A percentile compares a stretch with the other conserved stretches of the same genome.
These are phyloP conservation scores for Hemerocallis citrina DNA, from an alignment of 106 monocot species.

Conservation along the genomic window DNA sequence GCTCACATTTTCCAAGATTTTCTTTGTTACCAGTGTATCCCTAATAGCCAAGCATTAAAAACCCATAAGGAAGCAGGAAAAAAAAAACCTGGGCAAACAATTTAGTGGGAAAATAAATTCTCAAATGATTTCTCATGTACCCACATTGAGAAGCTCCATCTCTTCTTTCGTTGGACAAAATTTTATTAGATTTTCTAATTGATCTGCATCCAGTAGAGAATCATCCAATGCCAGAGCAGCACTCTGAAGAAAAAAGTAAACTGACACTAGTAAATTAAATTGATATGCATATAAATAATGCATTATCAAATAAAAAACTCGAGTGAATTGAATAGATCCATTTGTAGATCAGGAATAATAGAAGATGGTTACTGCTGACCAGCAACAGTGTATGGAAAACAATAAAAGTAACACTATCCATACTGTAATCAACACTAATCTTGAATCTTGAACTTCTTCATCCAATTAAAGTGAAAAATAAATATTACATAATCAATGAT, in stretches of 20 bases:
- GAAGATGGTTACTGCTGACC: too few relatives aligned
- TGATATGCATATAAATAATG: neutral
- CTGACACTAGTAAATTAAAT: neutral
- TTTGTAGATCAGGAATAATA: neutral
- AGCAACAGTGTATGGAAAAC: too few relatives aligned
- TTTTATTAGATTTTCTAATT: slow-evolving; percentile 26
- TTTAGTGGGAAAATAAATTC: too few relatives aligned
- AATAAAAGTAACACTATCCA: too few relatives aligned
- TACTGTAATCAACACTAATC: too few relatives aligned
- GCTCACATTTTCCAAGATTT: slow-evolving; percentile 79
- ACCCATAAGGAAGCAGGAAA: slow-evolving; percentile 9
- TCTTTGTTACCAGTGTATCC: slow-evolving; percentile 67
- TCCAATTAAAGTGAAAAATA: too few relatives aligned
- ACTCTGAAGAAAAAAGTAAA: slow-evolving; percentile 7
- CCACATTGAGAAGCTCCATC: slow-evolving; percentile 29
- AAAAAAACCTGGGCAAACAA: neutral
- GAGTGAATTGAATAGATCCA: neutral
- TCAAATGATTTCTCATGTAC: too few relatives aligned
- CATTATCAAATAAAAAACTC: neutral
- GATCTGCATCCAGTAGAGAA: slow-evolving; percentile 20
- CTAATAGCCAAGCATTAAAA: slow-evolving; percentile 24
- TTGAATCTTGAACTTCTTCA: too few relatives aligned
- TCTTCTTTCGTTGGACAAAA: slow-evolving; percentile 32
- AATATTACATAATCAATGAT: too few relatives aligned
- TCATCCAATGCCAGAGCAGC: slow-evolving; percentile 22